Conservation (phyloP, 352 stramenopile species). For the Thalassiosira exigua region DNA sequence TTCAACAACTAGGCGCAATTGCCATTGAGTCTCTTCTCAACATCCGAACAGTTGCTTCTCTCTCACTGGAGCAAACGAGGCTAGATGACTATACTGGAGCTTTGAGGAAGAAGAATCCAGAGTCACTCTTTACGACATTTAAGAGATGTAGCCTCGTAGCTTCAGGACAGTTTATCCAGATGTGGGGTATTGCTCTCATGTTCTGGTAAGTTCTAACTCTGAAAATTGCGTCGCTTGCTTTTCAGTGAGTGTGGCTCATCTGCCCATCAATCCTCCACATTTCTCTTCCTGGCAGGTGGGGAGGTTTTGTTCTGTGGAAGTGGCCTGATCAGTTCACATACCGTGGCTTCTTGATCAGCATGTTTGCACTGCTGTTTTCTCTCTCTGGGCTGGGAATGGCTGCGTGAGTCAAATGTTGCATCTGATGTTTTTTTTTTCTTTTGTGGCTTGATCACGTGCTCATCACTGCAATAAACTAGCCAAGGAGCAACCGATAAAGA, state of each 20-base stretch:
- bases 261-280: too few species aligned
- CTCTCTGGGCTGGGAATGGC: slow-evolving; percentile 78
- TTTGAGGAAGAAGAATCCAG: slow-evolving; percentile 34
- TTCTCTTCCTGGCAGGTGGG: too few species aligned
- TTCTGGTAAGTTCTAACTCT: too few species aligned
- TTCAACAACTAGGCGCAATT: slow-evolving; percentile 61
- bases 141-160: slow-evolving; percentile 47
- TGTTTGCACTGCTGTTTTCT: slow-evolving; percentile 72
- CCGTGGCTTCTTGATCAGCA: slow-evolving; percentile 63
- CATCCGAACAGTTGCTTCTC: slow-evolving; percentile 71
- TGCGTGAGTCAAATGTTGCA: too few species aligned
- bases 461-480: too few species aligned
- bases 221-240: too few species aligned
- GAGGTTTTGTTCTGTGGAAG: slow-evolving; percentile 54
- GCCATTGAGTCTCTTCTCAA: slow-evolving; percentile 66
- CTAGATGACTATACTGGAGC: slow-evolving; percentile 39
- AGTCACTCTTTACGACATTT: slow-evolving; percentile 35
- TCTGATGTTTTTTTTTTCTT: too few species aligned
- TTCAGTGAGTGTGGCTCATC: too few species aligned
- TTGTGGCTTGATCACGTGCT: too few species aligned
- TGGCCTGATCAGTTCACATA: slow-evolving; percentile 54
- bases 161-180: slow-evolving; percentile 59
- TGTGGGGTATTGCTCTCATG: slow-evolving; percentile 56
- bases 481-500: slow-evolving; percentile 68
- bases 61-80: slow-evolving; percentile 53